phyloP scores from a whole-genome alignment of 1,284 basidiomycete species.

The Trametes pubescens region DNA sequence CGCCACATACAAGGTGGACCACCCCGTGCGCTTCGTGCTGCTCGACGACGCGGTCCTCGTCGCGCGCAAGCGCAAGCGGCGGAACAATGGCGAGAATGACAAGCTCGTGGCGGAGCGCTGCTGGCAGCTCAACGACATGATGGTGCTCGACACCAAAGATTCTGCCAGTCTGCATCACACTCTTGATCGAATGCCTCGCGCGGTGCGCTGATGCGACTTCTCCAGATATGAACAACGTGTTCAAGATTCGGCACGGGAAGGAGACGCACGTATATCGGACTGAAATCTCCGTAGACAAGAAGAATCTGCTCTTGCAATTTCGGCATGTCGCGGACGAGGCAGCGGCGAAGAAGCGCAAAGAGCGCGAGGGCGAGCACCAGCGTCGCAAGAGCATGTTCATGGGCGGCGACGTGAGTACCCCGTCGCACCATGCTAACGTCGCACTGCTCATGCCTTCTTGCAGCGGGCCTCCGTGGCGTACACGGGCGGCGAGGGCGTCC shows the following conservation, averaged over 20 bases:
- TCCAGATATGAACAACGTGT: slow-evolving; percentile 90
- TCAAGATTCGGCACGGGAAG: slow-evolving; percentile 94
- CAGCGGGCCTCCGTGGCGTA: slow-evolving; percentile 41
- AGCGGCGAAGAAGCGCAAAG: slow-evolving; percentile 86
- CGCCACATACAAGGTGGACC: slow-evolving; percentile 94
- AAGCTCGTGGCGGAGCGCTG: slow-evolving; percentile 93
- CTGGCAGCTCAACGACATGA: slow-evolving; percentile 92
- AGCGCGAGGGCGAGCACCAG: slow-evolving; percentile 92
- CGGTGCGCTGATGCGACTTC: background rate
- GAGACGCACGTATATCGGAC: slow-evolving; percentile 95
- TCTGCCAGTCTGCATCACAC: slow-evolving; percentile 72
- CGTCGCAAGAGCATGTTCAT: slow-evolving; percentile 84
- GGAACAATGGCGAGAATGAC: slow-evolving; percentile 54
- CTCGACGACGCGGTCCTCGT: slow-evolving; percentile 93
- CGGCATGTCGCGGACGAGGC: slow-evolving; percentile 93
- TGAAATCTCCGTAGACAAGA: slow-evolving; percentile 86
- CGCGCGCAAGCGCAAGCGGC: slow-evolving; percentile 67
- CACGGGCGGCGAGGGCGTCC: slow-evolving; percentile 41
- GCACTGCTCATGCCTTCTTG: background rate
- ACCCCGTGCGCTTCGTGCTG: slow-evolving; percentile 89
- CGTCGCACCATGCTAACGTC: background rate
- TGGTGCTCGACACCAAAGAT: slow-evolving; percentile 96
- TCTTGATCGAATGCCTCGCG: background rate
- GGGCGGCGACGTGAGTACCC: slow-evolving; percentile 57
- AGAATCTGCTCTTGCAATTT: slow-evolving; percentile 84